Evolutionary conservation across 2,329 filamentous ascomycete species (phyloP).

Genomic region (Hypoxylon sp.): DNA sequence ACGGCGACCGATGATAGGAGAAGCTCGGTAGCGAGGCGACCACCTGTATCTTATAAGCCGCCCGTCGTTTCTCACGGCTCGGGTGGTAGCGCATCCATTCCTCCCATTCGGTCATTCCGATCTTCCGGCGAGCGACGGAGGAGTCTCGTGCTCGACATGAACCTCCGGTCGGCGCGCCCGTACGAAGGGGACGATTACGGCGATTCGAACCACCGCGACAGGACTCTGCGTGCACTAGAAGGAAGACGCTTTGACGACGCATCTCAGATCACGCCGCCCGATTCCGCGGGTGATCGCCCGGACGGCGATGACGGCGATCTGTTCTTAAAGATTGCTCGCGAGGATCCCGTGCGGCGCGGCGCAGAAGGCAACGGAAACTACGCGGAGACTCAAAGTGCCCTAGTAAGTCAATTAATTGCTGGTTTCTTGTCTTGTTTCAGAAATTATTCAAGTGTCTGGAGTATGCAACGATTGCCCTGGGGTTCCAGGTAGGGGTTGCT

Average conservation of each 20-base stretch:
- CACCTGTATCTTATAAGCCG: slow-evolving; percentile 60
- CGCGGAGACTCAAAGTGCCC: slow-evolving; percentile 50
- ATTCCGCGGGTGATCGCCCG: slow-evolving; percentile 48
- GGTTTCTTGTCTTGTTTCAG: slow-evolving; percentile 22
- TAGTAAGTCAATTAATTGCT: slow-evolving; percentile 54
- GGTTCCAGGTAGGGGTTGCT: neutral
- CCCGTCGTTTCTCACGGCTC: slow-evolving; percentile 45
- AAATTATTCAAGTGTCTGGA: neutral
- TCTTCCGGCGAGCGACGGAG: slow-evolving; percentile 65
- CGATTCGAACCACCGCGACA: slow-evolving; percentile 57
- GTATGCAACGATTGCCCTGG: slow-evolving; percentile 5
- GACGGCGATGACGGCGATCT: slow-evolving; percentile 65
- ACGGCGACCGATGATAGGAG: slow-evolving; percentile 59
- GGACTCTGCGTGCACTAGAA: slow-evolving; percentile 60
- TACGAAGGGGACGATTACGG: slow-evolving; percentile 54
- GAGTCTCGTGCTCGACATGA: slow-evolving; percentile 63
- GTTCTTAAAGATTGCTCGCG: slow-evolving; percentile 65
- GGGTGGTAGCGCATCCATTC: slow-evolving; percentile 50
- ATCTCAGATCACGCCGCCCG: slow-evolving; percentile 51
- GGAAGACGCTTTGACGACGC: slow-evolving; percentile 51
- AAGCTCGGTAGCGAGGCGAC: slow-evolving; percentile 52
- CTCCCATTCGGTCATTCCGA: slow-evolving; percentile 64
- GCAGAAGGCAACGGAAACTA: slow-evolving; percentile 47
- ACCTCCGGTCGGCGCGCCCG: slow-evolving; percentile 51
- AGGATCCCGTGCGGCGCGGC: slow-evolving; percentile 55